Percentiles rank a stretch among this genome's conserved stretches.
Evolutionary conservation across 78 protist species (phyloP).

Genomic region (Capsaspora owczarzaki): DNA sequence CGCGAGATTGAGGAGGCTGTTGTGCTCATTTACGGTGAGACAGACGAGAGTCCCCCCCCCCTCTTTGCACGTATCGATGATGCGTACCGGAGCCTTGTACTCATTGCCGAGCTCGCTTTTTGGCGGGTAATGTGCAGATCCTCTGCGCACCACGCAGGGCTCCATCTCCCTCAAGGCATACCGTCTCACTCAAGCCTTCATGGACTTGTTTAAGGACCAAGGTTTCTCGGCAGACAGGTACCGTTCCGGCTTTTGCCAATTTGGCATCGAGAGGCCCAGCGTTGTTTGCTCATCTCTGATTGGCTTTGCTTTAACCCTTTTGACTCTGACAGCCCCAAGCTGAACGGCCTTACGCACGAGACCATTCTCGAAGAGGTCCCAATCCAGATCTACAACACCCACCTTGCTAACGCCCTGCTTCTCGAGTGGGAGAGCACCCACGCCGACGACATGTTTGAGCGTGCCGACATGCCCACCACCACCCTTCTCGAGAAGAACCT

Average conservation of each 20-base stretch:
- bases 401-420: conserved; percentile 56
- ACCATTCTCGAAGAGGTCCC: conserved; percentile 68
- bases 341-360: conserved; percentile 37
- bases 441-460: conserved; percentile 34
- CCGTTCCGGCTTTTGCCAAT: no score
- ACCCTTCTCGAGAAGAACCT: conserved; percentile 62
- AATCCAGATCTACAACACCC: conserved; percentile 60
- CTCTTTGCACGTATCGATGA: no score
- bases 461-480: conserved; percentile 47
- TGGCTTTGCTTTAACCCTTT: no score
- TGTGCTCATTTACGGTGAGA: conserved; percentile 12
- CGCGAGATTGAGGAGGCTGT: conserved; percentile 5
- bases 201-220: conserved; percentile 46
- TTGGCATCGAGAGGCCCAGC: no score
- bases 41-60: no score
- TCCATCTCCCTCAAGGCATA: conserved; percentile 59
- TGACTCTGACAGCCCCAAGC: conserved; percentile 1
- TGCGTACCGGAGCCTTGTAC: no score
- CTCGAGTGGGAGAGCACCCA: conserved; percentile 33
- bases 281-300: no score
- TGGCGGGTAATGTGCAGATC: no score
- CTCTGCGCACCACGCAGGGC: conserved; percentile 64
- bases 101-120: no score
- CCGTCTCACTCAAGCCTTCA: conserved; percentile 53
- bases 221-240: conserved; percentile 42